These are phyloP conservation scores for Sarocladium oryzae DNA, from an alignment of 2,329 filamentous ascomycete species.

Conservation along the genomic window DNA sequence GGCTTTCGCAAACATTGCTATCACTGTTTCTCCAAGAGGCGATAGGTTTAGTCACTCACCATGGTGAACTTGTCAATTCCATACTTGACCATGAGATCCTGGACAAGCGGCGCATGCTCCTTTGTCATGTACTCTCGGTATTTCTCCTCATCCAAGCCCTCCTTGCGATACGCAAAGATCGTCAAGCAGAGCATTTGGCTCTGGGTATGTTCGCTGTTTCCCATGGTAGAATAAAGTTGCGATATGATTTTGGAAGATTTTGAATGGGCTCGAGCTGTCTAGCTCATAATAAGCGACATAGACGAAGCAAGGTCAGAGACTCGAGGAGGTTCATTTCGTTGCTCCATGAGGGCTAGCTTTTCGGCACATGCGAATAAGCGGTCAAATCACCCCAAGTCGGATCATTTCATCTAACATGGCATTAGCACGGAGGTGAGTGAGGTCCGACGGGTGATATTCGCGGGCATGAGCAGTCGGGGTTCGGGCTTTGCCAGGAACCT, in stretches of 20 bases:
- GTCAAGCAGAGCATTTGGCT: constrained; percentile 35
- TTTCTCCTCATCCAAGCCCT: constrained; percentile 40
- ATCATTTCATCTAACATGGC: neutral
- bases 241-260: no score
- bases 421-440: neutral
- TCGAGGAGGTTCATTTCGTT: no score
- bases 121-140: constrained; percentile 39
- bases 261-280: no score
- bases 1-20: no score
- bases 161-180: constrained; percentile 39
- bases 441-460: neutral
- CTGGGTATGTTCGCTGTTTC: no score
- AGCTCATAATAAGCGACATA: no score
- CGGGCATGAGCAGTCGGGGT: neutral
- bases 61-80: constrained; percentile 39
- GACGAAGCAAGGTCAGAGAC: no score
- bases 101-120: constrained; percentile 38
- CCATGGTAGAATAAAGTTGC: no score
- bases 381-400: no score
- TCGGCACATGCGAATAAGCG: no score
- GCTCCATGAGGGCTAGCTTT: no score
- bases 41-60: constrained; percentile 20
- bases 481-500: neutral
- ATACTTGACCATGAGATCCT: constrained; percentile 42
- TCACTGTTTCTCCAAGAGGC: neutral